A percentile compares a stretch with the other conserved stretches of the same genome.
Conservation (phyloP, 2,329 filamentous ascomycete species). For the Leptoxyphium fumago region DNA sequence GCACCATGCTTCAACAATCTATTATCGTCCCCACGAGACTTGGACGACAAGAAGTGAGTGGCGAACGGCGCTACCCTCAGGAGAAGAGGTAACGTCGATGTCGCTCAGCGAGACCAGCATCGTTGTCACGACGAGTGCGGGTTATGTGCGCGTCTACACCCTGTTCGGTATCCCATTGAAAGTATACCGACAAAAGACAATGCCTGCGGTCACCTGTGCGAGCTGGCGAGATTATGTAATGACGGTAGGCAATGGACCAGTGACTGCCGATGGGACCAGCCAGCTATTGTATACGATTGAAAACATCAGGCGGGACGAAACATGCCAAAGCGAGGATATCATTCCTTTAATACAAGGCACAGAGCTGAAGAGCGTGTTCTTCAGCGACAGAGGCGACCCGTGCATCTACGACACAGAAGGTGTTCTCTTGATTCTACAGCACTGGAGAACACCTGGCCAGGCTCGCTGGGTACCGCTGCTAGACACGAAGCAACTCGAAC, state of each 20-base stretch:
- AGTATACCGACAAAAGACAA: conserved; percentile 82
- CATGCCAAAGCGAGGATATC: conserved; percentile 87
- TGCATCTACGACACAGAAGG: conserved; percentile 93
- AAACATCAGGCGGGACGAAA: conserved; percentile 82
- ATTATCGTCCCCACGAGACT: conserved; percentile 91
- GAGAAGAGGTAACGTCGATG: conserved; percentile 77
- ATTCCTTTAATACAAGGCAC: conserved; percentile 66
- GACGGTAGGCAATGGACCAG: conserved; percentile 82
- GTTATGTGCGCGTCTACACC: conserved; percentile 86
- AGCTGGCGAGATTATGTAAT: conserved; percentile 95
- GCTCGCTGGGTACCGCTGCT: conserved; percentile 86
- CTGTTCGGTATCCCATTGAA: conserved; percentile 80
- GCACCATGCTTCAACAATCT: conserved; percentile 62
- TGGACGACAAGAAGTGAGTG: conserved; percentile 88
- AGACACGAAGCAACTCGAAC: conserved; percentile 71
- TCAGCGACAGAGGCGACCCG: conserved; percentile 84
- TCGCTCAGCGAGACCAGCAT: conserved; percentile 84
- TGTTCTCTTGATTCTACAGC: conserved; percentile 70
- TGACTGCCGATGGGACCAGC: conserved; percentile 62
- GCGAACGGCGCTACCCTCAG: conserved; percentile 71
- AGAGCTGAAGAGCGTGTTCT: conserved; percentile 71
- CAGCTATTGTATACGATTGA: conserved; percentile 82
- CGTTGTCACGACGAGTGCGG: conserved; percentile 70
- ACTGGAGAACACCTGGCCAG: conserved; percentile 77
- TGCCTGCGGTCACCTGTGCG: conserved; percentile 79